Evolutionary conservation across 2,329 filamentous ascomycete genomes (phyloP), one percentile per base, ranked within the genome.

Genomic region (Arthroderma uncinatum): DNA sequence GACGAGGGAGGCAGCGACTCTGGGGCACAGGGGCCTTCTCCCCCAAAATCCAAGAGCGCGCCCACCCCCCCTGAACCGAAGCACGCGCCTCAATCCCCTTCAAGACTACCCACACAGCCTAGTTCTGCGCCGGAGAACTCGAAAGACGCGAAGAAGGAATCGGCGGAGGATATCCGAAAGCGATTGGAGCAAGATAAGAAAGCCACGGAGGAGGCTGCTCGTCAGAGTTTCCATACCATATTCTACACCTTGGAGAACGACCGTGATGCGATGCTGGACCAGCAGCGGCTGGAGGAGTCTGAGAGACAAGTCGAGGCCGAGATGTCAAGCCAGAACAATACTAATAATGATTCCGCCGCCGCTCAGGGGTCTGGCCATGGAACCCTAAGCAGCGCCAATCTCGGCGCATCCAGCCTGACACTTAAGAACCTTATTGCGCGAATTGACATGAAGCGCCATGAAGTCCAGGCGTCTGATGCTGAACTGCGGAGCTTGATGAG

Each of bases 231-330:
- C 71, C 86, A 95, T 68, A 94, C 89, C 8, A 80, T 95, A 62
- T 95, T 97, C 72, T 92, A 95, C 71, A 96, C 93, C 1, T 79
- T 97, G 33, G 93, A 98, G 72, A 93, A 92, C 69, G 93, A 98
- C 69, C 83, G 89, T 57, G 89, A 92, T 65, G 93, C 93, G 53
- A 97, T 98, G 93, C 74, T 97, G 58, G 93, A 98, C 71, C 93
- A 98, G 72, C 90, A 97, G 71, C 89, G 92, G 71, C 80, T 98
- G 25, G 93, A 98, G 68, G 93, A 97, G 70, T 90, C 94, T 1
- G 93, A 98, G 70, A 87, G 94, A 69, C 90, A 95, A 70, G 86
- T 97, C 8, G 92, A 97, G 71, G 91, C 91, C 12, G 93, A 98
- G 73, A 93, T 95, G 79, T 90, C 91, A 30, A 79, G 80, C 33